A percentile compares a stretch with the other conserved stretches of the same genome.
phyloP scores from a whole-genome alignment of 208 protist genomes.

The Acanthamoeba castellanii region DNA sequence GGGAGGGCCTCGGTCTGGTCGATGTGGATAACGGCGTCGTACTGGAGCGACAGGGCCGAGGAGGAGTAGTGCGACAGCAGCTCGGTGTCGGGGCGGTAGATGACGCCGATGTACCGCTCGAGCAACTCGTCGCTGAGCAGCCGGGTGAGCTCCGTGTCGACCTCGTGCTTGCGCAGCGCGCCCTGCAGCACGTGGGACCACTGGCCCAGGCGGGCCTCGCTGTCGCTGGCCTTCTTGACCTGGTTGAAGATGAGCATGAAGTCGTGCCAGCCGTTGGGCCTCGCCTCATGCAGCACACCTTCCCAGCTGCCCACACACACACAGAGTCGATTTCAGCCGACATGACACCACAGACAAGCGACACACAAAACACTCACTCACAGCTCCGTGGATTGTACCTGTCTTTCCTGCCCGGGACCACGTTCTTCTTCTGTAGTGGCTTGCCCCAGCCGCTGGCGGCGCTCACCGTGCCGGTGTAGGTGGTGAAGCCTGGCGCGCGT shows the following conservation, averaged over 20 bases:
- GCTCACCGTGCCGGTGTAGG: conserved; percentile 74
- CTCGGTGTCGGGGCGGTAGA: conserved; percentile 73
- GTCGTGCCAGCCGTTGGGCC: conserved; percentile 15
- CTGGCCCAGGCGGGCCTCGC: background rate
- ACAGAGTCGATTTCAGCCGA: background rate
- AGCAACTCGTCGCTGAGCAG: conserved; percentile 31
- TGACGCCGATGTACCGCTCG: conserved; percentile 50
- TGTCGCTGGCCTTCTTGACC: background rate
- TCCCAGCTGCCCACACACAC: conserved; percentile 31
- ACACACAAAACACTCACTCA: background rate
- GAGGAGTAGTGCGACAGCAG: conserved; percentile 72
- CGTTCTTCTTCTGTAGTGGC: conserved; percentile 35
- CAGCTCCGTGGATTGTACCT: background rate
- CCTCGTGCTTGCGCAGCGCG: conserved; percentile 17
- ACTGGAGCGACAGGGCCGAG: conserved; percentile 62
- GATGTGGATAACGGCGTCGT: conserved; percentile 77
- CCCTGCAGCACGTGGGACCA: conserved; percentile 29
- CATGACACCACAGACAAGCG: no score
- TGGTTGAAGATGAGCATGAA: conserved; percentile 57
- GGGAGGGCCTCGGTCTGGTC: conserved; percentile 63
- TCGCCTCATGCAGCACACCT: conserved; percentile 30
- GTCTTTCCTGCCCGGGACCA: conserved; percentile 54
- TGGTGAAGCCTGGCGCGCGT: conserved; percentile 62
- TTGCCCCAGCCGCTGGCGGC: conserved; percentile 74
- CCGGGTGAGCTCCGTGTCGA: background rate